Evolutionary conservation across 257 asterid species (phyloP), one percentile per base, ranked within the genome.

Genomic region (Haberlea rhodopensis): DNA sequence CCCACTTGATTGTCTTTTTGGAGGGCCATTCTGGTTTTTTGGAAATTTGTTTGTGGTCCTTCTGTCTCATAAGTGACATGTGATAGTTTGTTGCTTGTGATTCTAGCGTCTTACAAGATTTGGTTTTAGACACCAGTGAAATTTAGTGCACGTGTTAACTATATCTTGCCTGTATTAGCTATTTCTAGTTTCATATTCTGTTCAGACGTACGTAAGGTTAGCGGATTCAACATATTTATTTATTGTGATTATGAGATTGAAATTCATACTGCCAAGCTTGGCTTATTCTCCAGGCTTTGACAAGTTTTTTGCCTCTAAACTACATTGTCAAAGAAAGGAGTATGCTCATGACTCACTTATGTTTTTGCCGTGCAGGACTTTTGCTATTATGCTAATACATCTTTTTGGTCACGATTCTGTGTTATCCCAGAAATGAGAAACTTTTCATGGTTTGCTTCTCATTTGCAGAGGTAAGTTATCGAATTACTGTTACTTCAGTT

Each of bases 361-460:
- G 22, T 56, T 63, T 54, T 69, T 76, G 21, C 68, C 34, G 10
- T 62, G 72, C 90, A 89, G 99, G 99, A 94, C 43, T 94, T 94
- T 58, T 94, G 99, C 78, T 94, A 94, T 69, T 94, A 87, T 70
- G 99, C 99, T 72, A 94, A 94, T 71, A 94, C 96, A 21, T 94
- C 67, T 85, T 84, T 78, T 45, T 94, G 79, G 70, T 90, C 75
- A 83, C 84, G 86, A 86, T 94, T 70, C 78, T 90, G 71, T 80
- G 83, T 69, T 94, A 65, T 65, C 99, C 97, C 4, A 82, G 68
- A 77, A 84, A 94, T 18, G 99, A 87, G 82, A 94, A 90, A 75
- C 82, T 94, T 63, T 94, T 94, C 88, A 87, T 94, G 99, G 94
- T 90, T 79, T 94, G 97, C 85, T 90, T 94, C 82, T 84, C 97